Percentiles rank a stretch among this genome's conserved stretches.
These are phyloP conservation scores for Colletotrichum simmondsii DNA, from an alignment of 2,329 filamentous ascomycete genomes.

Conservation along the genomic window DNA sequence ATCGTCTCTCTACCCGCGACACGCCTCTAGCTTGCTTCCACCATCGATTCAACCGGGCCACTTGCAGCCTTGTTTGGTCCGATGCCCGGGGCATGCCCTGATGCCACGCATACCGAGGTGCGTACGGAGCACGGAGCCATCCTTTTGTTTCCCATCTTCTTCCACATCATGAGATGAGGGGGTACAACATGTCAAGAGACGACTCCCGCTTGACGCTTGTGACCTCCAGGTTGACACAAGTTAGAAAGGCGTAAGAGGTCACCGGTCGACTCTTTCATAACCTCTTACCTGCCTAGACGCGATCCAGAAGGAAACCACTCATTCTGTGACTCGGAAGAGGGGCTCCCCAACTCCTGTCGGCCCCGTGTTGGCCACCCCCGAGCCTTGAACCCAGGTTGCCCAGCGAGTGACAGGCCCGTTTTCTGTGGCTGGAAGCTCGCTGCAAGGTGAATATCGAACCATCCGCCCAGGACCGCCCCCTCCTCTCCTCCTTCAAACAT, in stretches of 20 bases:
- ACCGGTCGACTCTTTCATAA: background rate
- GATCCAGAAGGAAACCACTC: background rate
- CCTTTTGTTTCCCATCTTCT: background rate
- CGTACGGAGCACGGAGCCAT: background rate
- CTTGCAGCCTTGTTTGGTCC: background rate
- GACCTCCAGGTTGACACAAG: background rate
- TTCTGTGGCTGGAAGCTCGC: conserved; percentile 20
- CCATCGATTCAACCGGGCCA: background rate
- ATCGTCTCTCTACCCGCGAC: background rate
- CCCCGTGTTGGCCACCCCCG: conserved; percentile 13
- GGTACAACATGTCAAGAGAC: background rate
- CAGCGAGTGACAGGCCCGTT: background rate
- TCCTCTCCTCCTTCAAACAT: conserved; percentile 11
- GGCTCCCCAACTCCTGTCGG: conserved; percentile 14
- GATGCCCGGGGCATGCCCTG: background rate
- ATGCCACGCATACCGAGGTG: background rate
- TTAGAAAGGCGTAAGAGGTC: background rate
- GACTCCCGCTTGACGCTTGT: background rate
- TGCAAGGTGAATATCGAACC: conserved; percentile 19
- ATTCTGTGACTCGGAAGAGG: conserved; percentile 33
- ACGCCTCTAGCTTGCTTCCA: conserved; percentile 5
- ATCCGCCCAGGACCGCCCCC: background rate
- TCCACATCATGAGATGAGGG: background rate
- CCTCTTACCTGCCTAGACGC: background rate
- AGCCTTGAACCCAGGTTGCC: background rate